phyloP scores from a whole-genome alignment of 257 asterid genomes.

The Salvia miltiorrhiza region DNA sequence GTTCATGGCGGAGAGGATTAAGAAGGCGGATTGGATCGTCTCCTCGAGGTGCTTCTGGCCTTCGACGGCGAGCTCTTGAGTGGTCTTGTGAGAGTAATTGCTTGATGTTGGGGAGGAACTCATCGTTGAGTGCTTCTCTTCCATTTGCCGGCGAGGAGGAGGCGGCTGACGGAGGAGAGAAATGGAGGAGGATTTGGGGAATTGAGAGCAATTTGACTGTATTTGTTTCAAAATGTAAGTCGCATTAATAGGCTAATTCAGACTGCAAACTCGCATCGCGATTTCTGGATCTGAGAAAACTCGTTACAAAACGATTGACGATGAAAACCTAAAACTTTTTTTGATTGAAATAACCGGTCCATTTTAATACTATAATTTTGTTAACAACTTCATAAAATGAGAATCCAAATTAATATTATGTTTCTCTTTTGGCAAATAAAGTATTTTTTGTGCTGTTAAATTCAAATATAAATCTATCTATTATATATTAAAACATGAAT shows the following conservation, averaged over 20 bases:
- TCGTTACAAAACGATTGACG: too few relatives aligned
- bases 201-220: not conserved
- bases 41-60: conserved; percentile 73
- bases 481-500: too few relatives aligned
- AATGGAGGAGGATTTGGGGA: not conserved
- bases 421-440: too few relatives aligned
- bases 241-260: not conserved
- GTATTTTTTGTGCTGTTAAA: too few relatives aligned
- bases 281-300: too few relatives aligned
- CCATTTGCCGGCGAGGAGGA: conserved; percentile 29
- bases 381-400: too few relatives aligned
- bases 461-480: too few relatives aligned
- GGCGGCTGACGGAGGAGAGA: not conserved
- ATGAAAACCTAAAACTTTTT: too few relatives aligned
- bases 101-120: conserved; percentile 36
- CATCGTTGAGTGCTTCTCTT: conserved; percentile 37
- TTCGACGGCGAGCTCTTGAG: conserved; percentile 58
- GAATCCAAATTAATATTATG: too few relatives aligned
- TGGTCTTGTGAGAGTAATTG: conserved; percentile 29
- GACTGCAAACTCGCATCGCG: too few relatives aligned
- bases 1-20: conserved; percentile 78
- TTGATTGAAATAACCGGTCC: too few relatives aligned
- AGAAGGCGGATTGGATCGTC: conserved; percentile 67
- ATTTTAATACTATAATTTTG: too few relatives aligned
- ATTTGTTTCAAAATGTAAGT: not conserved